Conservation (phyloP, 306 rosid genomes). For the Lathyrus tuberosus region DNA sequence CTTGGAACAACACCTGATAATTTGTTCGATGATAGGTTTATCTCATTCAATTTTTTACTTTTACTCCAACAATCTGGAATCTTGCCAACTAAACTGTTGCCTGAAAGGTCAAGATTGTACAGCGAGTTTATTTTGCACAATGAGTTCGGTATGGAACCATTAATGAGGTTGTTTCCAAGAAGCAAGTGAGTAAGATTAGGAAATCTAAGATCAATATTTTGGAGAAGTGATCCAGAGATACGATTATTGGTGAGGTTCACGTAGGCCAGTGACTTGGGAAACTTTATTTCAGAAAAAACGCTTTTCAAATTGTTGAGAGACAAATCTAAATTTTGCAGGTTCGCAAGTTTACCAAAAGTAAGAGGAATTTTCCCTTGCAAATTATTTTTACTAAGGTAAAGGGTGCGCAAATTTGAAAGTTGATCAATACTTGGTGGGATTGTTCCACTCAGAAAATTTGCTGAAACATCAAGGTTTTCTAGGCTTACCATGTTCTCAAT, state of each 20-base stretch:
- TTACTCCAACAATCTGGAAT: conserved; percentile 32
- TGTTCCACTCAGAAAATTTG: conserved; percentile 8
- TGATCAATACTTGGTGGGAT: conserved; percentile 33
- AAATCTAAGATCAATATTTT: neutral
- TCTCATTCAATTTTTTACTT: neutral
- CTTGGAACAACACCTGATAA: conserved; percentile 35
- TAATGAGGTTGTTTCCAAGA: conserved; percentile 32
- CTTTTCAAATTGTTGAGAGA: conserved; percentile 4
- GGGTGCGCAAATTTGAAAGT: neutral
- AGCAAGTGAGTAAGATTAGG: conserved; percentile 20
- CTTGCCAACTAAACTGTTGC: conserved; percentile 32
- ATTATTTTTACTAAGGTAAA: conserved; percentile 4
- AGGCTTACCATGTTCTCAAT: conserved; percentile 31
- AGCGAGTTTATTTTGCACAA: conserved; percentile 33
- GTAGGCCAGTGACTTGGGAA: neutral
- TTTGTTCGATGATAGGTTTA: conserved; percentile 6
- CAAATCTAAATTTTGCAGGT: neutral
- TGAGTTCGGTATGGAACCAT: conserved; percentile 27
- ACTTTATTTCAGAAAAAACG: conserved; percentile 1
- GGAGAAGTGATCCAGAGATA: conserved; percentile 9
- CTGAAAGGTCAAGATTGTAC: conserved; percentile 36
- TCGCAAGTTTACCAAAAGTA: neutral
- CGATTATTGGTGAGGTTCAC: conserved; percentile 23
- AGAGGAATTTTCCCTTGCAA: conserved; percentile 27
- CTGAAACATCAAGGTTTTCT: conserved; percentile 9